These are phyloP conservation scores for Dendrobium catenatum DNA, from an alignment of 106 monocot genomes.

Conservation along the genomic window DNA sequence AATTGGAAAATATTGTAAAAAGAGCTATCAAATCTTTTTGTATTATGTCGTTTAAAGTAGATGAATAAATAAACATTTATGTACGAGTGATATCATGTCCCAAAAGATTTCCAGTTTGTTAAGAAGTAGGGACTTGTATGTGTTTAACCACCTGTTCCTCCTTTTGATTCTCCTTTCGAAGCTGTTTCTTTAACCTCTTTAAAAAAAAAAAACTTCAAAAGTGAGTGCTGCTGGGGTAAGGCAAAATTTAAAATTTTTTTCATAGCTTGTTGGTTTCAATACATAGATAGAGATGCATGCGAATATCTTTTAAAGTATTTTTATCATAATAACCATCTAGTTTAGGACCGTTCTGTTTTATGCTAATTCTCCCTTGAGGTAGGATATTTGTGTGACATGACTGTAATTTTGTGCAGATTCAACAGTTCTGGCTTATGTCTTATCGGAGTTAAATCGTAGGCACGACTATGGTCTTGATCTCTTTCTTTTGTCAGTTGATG, in stretches of 20 bases:
- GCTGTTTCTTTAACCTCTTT: background rate
- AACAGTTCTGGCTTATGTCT: conserved; percentile 93
- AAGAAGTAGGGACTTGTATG: background rate
- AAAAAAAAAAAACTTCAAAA: background rate
- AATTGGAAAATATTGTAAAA: no score
- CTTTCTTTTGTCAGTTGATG: conserved; percentile 93
- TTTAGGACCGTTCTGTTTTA: background rate
- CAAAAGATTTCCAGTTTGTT: background rate
- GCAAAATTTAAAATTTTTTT: background rate
- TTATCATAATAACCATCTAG: background rate
- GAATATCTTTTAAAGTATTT: background rate
- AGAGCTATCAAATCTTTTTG: no score
- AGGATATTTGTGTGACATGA: conserved; percentile 3
- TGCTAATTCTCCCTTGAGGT: background rate
- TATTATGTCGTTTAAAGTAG: no score
- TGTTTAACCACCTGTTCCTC: background rate
- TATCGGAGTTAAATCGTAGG: conserved; percentile 74
- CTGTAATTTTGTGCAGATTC: conserved; percentile 71
- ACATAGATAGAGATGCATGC: background rate
- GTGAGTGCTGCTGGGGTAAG: background rate
- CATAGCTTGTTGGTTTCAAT: background rate
- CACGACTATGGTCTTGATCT: conserved; percentile 85
- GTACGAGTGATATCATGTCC: no score
- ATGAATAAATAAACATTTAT: no score
- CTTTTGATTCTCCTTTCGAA: background rate